Evolutionary conservation across 2,329 filamentous ascomycete genomes (phyloP).

Genomic region (Nannizzia gypsea): DNA sequence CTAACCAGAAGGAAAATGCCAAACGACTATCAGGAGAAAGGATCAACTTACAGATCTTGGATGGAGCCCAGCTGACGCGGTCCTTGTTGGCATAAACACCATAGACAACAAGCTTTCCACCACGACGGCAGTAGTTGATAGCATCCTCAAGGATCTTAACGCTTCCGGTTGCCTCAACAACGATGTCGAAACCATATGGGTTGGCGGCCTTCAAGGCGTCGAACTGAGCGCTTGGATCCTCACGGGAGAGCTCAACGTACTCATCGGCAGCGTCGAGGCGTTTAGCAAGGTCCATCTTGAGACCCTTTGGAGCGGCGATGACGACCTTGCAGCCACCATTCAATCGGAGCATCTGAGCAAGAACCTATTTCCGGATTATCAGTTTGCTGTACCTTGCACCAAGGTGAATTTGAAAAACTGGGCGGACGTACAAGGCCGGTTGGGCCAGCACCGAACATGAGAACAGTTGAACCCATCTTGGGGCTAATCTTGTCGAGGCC

Average conservation of each 20-base stretch:
- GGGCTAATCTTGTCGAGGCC: constrained; percentile 56
- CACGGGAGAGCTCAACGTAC: constrained; percentile 37
- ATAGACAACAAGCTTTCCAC: constrained; percentile 60
- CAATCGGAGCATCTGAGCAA: constrained; percentile 51
- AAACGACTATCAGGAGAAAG: background rate
- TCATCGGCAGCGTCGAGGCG: constrained; percentile 37
- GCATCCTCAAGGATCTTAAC: constrained; percentile 57
- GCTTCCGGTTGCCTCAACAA: constrained; percentile 59
- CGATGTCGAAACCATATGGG: constrained; percentile 62
- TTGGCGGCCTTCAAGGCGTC: constrained; percentile 51
- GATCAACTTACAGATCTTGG: constrained; percentile 52
- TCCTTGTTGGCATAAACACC: constrained; percentile 55
- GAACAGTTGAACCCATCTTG: constrained; percentile 51
- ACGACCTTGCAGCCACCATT: constrained; percentile 60
- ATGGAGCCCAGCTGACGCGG: constrained; percentile 56
- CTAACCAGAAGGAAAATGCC: background rate
- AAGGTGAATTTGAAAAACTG: background rate
- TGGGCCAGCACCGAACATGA: constrained; percentile 57
- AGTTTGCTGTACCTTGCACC: background rate
- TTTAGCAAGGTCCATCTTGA: constrained; percentile 58
- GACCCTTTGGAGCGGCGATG: constrained; percentile 54
- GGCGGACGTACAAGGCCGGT: constrained; percentile 43
- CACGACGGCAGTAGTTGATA: constrained; percentile 59
- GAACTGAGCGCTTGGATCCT: constrained; percentile 48
- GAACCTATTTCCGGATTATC: constrained; percentile 20